Percentiles rank a stretch among this genome's conserved stretches.
phyloP scores from a whole-genome alignment of 164 flowering plant genomes.

The Euptelea pleiosperma region DNA sequence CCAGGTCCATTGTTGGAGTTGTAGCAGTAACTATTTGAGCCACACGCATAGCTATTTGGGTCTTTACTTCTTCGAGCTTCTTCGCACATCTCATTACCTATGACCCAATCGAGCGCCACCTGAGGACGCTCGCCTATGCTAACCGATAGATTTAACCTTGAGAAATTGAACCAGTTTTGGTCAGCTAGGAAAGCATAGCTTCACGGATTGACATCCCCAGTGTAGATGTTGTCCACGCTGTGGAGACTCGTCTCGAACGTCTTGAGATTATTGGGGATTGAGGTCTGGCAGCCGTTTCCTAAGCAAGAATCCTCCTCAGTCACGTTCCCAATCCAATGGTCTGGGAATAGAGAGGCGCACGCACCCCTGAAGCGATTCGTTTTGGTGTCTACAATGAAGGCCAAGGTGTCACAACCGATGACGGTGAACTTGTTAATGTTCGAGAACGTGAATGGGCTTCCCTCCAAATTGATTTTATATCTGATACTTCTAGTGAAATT shows the following conservation, averaged over 20 bases:
- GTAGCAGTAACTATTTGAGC: not conserved
- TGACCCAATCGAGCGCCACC: conserved; percentile 13
- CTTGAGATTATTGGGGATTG: conserved; percentile 7
- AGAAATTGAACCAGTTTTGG: not conserved
- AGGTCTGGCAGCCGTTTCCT: not conserved
- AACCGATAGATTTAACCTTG: too few species aligned
- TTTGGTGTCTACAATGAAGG: not conserved
- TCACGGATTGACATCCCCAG: conserved; percentile 13
- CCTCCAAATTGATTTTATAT: not conserved
- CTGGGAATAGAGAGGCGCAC: not conserved
- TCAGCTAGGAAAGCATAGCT: conserved; percentile 17
- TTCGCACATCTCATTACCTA: conserved; percentile 10
- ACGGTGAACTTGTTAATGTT: not conserved
- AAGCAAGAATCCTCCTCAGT: not conserved
- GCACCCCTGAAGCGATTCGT: not conserved
- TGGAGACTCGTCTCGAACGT: not conserved
- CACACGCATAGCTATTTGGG: conserved; percentile 8
- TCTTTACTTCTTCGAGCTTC: conserved; percentile 9
- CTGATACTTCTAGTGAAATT: too few species aligned
- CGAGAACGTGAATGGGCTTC: conserved; percentile 4
- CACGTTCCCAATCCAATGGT: not conserved
- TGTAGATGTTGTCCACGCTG: not conserved
- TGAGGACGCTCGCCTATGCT: conserved; percentile 8
- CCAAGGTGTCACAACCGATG: conserved; percentile 3
- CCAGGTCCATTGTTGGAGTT: conserved; percentile 12